A percentile compares a stretch with the other conserved stretches of the same genome.
Evolutionary conservation across 1,284 basidiomycete species (phyloP).

Genomic region (Apiotrichum akiyoshidainum): DNA sequence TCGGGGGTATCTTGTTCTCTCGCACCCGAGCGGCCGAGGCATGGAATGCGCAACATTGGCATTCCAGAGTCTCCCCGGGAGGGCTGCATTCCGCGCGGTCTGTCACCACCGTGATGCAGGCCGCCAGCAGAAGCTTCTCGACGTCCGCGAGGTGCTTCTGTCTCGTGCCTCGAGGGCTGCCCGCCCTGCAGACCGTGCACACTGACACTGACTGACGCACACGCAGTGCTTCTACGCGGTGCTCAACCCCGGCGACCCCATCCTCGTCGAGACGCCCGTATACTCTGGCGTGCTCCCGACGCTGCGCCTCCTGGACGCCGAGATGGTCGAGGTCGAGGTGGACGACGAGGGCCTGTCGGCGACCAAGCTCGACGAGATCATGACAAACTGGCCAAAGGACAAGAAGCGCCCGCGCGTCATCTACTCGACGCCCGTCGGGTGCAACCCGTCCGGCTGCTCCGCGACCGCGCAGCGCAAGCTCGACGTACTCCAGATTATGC

Average conservation of each 20-base stretch:
- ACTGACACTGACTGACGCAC: background rate
- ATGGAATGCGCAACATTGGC: too few species aligned
- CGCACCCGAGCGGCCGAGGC: too few species aligned
- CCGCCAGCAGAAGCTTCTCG: too few species aligned
- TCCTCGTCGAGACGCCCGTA: conserved; percentile 80
- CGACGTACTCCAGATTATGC: conserved; percentile 70
- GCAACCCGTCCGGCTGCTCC: conserved; percentile 80
- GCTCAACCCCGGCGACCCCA: conserved; percentile 73
- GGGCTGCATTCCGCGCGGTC: too few species aligned
- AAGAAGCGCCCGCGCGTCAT: conserved; percentile 74
- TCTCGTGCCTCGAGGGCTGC: background rate
- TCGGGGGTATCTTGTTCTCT: too few species aligned
- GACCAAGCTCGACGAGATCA: conserved; percentile 60
- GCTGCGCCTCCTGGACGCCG: conserved; percentile 42
- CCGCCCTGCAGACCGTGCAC: background rate
- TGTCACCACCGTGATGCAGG: too few species aligned
- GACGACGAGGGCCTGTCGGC: conserved; percentile 74
- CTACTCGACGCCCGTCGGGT: conserved; percentile 63
- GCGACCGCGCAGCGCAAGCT: conserved; percentile 68
- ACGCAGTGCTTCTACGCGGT: conserved; percentile 57
- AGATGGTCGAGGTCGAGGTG: conserved; percentile 72
- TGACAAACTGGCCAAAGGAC: conserved; percentile 71
- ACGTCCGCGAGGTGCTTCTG: too few species aligned
- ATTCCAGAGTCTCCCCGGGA: too few species aligned
- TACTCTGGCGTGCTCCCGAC: conserved; percentile 60